Evolutionary conservation across 768 basidiomycete species (phyloP).

Genomic region (Agaricus sinodeliciosus): DNA sequence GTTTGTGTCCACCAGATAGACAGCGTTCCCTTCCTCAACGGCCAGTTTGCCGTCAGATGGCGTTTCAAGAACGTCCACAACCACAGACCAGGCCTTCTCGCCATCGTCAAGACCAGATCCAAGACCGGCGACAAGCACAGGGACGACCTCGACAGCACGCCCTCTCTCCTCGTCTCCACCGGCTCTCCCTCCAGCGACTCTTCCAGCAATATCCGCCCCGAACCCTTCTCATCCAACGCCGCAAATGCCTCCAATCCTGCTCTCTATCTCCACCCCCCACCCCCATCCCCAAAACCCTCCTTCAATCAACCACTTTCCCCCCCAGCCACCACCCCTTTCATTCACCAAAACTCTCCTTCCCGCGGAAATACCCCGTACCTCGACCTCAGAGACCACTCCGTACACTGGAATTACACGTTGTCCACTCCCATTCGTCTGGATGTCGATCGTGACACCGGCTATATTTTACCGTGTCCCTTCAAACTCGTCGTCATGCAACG

Average conservation of each 20-base stretch:
- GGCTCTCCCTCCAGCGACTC: not conserved
- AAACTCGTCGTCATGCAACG: constrained; percentile 63
- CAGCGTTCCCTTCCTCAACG: constrained; percentile 65
- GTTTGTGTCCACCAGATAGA: constrained; percentile 61
- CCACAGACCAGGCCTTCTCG: not conserved
- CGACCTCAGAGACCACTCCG: constrained; percentile 57
- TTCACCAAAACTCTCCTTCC: constrained; percentile 26
- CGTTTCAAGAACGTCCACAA: constrained; percentile 49
- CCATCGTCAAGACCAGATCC: constrained; percentile 13
- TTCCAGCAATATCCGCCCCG: not conserved
- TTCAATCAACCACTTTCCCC: not conserved
- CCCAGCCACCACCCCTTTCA: constrained; percentile 4
- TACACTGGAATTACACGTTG: constrained; percentile 54
- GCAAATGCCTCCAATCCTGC: constrained; percentile 3
- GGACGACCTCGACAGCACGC: constrained; percentile 13
- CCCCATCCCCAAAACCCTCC: not conserved
- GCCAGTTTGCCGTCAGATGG: constrained; percentile 68
- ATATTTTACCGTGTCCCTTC: constrained; percentile 53
- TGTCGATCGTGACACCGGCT: constrained; percentile 44
- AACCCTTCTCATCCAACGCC: constrained; percentile 10
- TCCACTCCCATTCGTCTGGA: constrained; percentile 52
- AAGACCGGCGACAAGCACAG: constrained; percentile 7
- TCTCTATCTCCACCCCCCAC: constrained; percentile 2
- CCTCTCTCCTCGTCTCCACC: constrained; percentile 14
- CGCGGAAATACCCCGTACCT: constrained; percentile 58